phyloP scores from a whole-genome alignment of 495 filamentous ascomycete species.

The Staphylotrichum tortipilum region DNA sequence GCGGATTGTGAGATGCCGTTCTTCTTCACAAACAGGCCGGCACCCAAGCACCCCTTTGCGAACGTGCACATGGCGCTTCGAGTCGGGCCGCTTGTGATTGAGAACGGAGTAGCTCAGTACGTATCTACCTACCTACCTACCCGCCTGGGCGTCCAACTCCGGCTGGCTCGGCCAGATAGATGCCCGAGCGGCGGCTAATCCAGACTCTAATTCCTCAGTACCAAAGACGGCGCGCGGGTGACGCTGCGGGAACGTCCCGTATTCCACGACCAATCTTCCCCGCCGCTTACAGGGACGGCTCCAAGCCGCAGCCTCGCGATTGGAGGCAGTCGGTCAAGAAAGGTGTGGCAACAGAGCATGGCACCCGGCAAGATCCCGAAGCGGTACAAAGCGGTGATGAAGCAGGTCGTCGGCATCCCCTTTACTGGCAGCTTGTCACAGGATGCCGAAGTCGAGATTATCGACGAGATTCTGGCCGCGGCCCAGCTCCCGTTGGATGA shows the following conservation, averaged over 20 bases:
- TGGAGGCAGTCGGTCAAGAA: constrained; percentile 9
- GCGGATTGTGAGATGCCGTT: constrained; percentile 27
- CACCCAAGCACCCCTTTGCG: constrained; percentile 28
- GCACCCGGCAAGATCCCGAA: constrained; percentile 15
- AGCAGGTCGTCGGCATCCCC: constrained; percentile 33
- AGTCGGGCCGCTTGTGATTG: constrained; percentile 35
- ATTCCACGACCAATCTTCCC: constrained; percentile 13
- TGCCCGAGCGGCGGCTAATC: background rate
- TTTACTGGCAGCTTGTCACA: constrained; percentile 25
- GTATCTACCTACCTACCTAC: background rate
- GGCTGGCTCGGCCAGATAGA: too few species aligned
- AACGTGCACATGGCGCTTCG: constrained; percentile 36
- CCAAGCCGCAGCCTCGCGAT: constrained; percentile 10
- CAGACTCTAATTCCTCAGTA: constrained; percentile 5
- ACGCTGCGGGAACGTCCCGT: constrained; percentile 22
- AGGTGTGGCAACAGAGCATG: constrained; percentile 15
- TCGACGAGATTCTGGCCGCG: constrained; percentile 17
- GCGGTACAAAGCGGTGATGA: constrained; percentile 34
- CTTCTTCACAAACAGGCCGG: constrained; percentile 22
- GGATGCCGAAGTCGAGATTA: constrained; percentile 17
- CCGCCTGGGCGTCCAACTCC: too few species aligned
- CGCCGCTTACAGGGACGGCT: background rate
- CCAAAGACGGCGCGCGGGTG: constrained; percentile 25
- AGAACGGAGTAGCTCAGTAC: constrained; percentile 23
- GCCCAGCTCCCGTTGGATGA: background rate